Percentiles rank a stretch among this genome's conserved stretches.
phyloP scores from a whole-genome alignment of 331 rosid genomes.

The Prunus yedoensis region DNA sequence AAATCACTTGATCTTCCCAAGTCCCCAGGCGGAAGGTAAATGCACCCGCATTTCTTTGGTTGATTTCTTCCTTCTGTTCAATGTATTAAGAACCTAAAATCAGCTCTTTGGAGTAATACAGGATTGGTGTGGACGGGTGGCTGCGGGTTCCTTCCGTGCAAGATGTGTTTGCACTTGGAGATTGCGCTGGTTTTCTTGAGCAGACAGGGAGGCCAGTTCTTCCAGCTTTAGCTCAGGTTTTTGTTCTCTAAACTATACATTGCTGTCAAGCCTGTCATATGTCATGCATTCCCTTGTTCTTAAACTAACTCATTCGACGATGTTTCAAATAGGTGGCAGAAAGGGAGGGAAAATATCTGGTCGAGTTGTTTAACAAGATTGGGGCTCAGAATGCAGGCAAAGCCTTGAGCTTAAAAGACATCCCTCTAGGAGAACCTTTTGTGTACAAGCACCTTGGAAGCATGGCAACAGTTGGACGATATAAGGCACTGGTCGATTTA shows the following conservation, averaged over 20 bases:
- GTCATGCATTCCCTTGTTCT: background rate
- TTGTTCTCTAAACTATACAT: background rate
- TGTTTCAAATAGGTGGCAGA: conserved; percentile 69
- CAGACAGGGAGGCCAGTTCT: conserved; percentile 80
- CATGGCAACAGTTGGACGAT: conserved; percentile 87
- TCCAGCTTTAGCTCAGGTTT: conserved; percentile 97
- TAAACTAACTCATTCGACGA: background rate
- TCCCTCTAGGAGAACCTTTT: conserved; percentile 70
- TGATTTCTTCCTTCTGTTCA: background rate
- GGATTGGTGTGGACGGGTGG: conserved; percentile 93
- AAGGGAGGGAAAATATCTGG: conserved; percentile 78
- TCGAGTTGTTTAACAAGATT: conserved; percentile 63
- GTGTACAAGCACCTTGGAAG: conserved; percentile 88
- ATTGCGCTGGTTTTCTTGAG: conserved; percentile 98
- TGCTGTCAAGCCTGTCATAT: background rate
- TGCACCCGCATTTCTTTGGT: background rate
- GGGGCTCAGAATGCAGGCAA: conserved; percentile 72
- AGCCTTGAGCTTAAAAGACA: conserved; percentile 56
- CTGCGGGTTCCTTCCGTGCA: conserved; percentile 81
- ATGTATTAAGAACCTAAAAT: background rate
- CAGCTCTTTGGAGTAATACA: conserved; percentile 23
- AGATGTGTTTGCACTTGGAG: conserved; percentile 94
- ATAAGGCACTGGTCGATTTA: conserved; percentile 89
- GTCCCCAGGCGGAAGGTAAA: conserved; percentile 86
- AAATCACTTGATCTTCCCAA: conserved; percentile 69